Base-by-base conservation (phyloP, 768 basidiomycete genomes). In the Xerocomellus dryophilus region DNA sequence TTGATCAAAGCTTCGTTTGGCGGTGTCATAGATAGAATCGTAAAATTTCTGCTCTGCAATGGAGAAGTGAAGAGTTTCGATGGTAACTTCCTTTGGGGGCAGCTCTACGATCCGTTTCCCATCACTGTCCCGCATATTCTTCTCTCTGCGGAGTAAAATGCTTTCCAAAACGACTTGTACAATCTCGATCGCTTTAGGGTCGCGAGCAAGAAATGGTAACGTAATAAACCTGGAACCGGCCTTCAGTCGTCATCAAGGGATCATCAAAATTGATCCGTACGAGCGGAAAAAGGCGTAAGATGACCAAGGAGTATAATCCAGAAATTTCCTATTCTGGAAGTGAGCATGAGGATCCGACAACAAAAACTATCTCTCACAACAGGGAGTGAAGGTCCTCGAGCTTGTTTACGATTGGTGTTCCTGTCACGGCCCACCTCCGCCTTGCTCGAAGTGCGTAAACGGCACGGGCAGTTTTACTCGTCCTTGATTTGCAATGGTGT, bases 391-490 rank as follows among this genome's bases (percentile, higher is more conserved):
- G 76, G 63, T 98, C 96, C 61, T 95, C 91, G 7, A 96, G 76
- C 58, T 86, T 85, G 67, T 98, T 98, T 51, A 97, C 91, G 54
- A 98, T 98, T 0, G 96, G 96, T 5, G 96, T 98, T 12, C 93
- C 93, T 12, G 93, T 96, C 27, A 96, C 83, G 4, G 92, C 92
- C 96, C 96, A 98, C 58, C 89, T 79, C 43, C 91, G 75, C 56
- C 85, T 78, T 5, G 89, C 89, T 20, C 78, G 80, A 10, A 98
- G 76, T 6, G 90, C 90, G 66, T 88, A 98, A 42, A 90, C 90
- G 7, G 96, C 88, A 61, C 86, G 89, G 0, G 93, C 92, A 14
- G 90, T 91, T 69, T 90, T 88, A 62, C 91, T 94, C 7, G 81
- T 79, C 21, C 95, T 81, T 12, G 90, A 93, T 72, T 97, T 98